phyloP scores from a whole-genome alignment of 108 stramenopile genomes.

The Cyclotella kingstonii region DNA sequence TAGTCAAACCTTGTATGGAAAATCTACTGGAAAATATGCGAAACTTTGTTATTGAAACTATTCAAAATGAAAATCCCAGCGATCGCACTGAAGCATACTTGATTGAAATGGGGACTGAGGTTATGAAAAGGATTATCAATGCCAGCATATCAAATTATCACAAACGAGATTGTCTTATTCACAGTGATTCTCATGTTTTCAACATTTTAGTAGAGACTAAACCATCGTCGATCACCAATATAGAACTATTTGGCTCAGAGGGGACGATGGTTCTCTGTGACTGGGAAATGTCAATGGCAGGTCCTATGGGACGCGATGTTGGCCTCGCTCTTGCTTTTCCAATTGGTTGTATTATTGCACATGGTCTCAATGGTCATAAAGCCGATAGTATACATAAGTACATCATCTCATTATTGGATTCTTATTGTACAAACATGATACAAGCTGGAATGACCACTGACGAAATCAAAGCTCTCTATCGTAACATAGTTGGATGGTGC shows the following conservation, averaged over 20 bases:
- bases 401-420: conserved; percentile 26
- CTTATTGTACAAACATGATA: conserved; percentile 19
- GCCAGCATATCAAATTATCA: conserved; percentile 12
- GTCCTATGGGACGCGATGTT: conserved; percentile 38
- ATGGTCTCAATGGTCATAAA: conserved; percentile 20
- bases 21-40: conserved; percentile 9
- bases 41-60: conserved; percentile 2
- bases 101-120: conserved; percentile 6
- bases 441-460: conserved; percentile 18
- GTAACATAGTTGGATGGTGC: conserved; percentile 19
- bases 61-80: background rate
- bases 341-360: conserved; percentile 32
- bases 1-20: conserved; percentile 20
- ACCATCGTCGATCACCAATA: conserved; percentile 22
- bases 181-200: conserved; percentile 53
- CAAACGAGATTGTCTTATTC: conserved; percentile 37
- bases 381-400: conserved; percentile 7
- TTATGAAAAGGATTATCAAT: conserved; percentile 19
- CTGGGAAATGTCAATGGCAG: conserved; percentile 40
- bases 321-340: conserved; percentile 25
- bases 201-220: conserved; percentile 61
- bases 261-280: conserved; percentile 39
- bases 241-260: conserved; percentile 28
- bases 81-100: conserved; percentile 29
- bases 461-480: conserved; percentile 13